Conservation (phyloP, 345 rosid species). For the Kernera saxatilis region DNA sequence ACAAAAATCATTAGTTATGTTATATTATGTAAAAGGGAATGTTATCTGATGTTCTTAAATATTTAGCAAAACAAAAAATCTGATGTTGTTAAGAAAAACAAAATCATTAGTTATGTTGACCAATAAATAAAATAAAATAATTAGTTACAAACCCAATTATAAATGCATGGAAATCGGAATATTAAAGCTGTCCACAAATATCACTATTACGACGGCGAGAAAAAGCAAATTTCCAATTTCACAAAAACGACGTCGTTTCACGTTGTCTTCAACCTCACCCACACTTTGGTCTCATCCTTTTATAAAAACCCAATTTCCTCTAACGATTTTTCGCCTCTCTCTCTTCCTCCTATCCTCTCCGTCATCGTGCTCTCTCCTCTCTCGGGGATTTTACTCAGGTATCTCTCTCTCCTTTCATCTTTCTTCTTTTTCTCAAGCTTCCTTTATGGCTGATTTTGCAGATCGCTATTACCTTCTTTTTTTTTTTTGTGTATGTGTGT, state of each 20-base stretch:
- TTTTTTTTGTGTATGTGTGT: neutral
- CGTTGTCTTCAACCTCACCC: slow-evolving; percentile 30
- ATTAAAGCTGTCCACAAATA: slow-evolving; percentile 31
- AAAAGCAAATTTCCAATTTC: neutral
- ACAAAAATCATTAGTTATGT: neutral
- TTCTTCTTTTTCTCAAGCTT: neutral
- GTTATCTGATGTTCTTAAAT: no score
- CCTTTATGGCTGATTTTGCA: neutral
- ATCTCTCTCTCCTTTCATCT: neutral
- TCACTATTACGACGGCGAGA: slow-evolving; percentile 28
- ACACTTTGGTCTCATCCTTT: slow-evolving; percentile 18
- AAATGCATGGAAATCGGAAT: slow-evolving; percentile 15
- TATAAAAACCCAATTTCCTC: slow-evolving; percentile 23
- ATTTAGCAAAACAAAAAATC: no score
- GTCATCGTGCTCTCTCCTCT: slow-evolving; percentile 15
- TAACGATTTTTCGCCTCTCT: slow-evolving; percentile 33
- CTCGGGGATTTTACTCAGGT: slow-evolving; percentile 11
- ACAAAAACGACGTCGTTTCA: slow-evolving; percentile 28
- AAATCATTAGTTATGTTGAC: neutral
- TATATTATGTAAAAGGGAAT: no score
- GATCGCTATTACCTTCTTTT: neutral
- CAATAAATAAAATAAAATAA: neutral
- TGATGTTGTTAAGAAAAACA: neutral
- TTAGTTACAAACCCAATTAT: neutral
- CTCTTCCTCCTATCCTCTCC: neutral